These are phyloP conservation scores for Suillus tomentosus DNA, from an alignment of 768 basidiomycete species.

Conservation along the genomic window DNA sequence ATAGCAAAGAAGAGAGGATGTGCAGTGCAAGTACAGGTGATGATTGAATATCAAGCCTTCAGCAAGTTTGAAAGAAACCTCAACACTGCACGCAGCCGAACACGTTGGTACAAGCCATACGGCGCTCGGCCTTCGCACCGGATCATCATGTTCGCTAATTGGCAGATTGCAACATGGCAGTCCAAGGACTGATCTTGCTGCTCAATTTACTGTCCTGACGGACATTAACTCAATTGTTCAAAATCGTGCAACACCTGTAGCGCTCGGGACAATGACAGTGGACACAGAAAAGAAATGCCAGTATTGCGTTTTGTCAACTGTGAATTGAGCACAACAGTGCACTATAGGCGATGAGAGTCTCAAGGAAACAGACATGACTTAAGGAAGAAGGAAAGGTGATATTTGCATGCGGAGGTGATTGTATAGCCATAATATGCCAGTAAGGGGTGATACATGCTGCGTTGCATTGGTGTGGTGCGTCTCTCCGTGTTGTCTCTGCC, in stretches of 20 bases:
- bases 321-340: not conserved
- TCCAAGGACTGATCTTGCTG: not conserved
- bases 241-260: not conserved
- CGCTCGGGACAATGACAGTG: not conserved
- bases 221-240: not conserved
- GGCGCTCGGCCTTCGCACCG: not conserved
- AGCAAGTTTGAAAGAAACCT: slow-evolving; percentile 2
- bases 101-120: not conserved
- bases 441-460: slow-evolving; percentile 28
- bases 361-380: not conserved
- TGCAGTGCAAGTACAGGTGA: not conserved
- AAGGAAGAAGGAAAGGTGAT: slow-evolving; percentile 8
- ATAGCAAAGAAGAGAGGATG: not conserved
- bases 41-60: not conserved
- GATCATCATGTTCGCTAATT: not conserved
- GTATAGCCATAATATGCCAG: slow-evolving; percentile 21
- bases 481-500: slow-evolving; percentile 10
- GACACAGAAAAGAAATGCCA: not conserved
- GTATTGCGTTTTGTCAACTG: not conserved
- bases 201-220: not conserved
- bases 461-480: slow-evolving; percentile 17
- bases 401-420: slow-evolving; percentile 22
- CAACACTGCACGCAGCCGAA: slow-evolving; percentile 5
- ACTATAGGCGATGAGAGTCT: not conserved
- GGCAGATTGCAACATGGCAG: not conserved